Percentiles rank a stretch among this genome's conserved stretches.
These are phyloP conservation scores for Lentinus brumalis DNA, from an alignment of 768 basidiomycete species.

Conservation along the genomic window DNA sequence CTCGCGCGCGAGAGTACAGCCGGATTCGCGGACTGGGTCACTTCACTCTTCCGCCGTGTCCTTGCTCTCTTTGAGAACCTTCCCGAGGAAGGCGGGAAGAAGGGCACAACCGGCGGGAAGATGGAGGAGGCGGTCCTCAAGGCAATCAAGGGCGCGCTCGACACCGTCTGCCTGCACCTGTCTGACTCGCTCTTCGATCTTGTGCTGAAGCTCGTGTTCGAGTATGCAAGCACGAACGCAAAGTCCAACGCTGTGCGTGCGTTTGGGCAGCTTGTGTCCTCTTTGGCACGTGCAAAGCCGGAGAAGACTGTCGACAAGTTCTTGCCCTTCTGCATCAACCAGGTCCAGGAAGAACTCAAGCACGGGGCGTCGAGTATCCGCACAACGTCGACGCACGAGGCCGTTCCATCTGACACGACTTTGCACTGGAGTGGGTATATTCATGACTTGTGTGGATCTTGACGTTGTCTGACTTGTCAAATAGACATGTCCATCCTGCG, in stretches of 20 bases:
- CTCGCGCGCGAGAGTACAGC: conserved; percentile 79
- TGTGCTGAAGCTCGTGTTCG: conserved; percentile 79
- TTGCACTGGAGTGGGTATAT: conserved; percentile 85
- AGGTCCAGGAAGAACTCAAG: conserved; percentile 84
- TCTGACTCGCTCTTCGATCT: conserved; percentile 81
- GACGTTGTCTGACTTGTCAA: conserved; percentile 9
- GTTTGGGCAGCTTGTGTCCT: conserved; percentile 85
- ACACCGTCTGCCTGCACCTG: conserved; percentile 80
- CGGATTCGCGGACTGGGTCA: conserved; percentile 82
- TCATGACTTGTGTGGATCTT: neutral
- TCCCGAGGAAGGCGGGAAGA: conserved; percentile 91
- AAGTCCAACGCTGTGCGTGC: conserved; percentile 91
- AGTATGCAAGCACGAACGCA: conserved; percentile 87
- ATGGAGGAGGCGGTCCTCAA: conserved; percentile 77
- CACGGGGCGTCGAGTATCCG: conserved; percentile 88
- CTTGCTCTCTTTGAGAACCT: conserved; percentile 87
- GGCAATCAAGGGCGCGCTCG: conserved; percentile 77
- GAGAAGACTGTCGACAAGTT: conserved; percentile 78
- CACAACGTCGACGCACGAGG: conserved; percentile 73
- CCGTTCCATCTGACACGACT: conserved; percentile 82
- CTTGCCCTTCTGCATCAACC: conserved; percentile 70
- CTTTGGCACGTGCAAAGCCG: conserved; percentile 78
- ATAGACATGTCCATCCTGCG: conserved; percentile 80
- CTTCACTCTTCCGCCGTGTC: conserved; percentile 73
- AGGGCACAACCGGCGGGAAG: conserved; percentile 84